Evolutionary conservation across 495 filamentous ascomycete species (phyloP).

Genomic region (Corynascus novoguineensis): DNA sequence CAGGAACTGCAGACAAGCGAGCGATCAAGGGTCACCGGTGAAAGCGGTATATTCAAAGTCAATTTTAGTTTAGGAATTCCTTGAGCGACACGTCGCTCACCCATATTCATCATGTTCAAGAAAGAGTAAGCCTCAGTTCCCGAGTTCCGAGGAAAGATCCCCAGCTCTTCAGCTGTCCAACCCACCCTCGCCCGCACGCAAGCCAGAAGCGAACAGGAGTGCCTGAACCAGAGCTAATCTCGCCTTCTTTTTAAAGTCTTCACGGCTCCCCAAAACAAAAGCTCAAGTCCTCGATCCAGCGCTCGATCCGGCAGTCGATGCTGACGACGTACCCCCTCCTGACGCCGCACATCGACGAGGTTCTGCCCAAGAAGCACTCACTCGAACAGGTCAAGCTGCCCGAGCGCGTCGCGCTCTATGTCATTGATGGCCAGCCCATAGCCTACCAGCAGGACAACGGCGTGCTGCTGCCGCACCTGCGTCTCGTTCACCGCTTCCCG

Average conservation of each 20-base stretch:
- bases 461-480: constrained; percentile 65
- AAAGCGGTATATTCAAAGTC: too few relatives aligned
- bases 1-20: neutral
- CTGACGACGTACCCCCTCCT: constrained; percentile 80
- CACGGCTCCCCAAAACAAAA: constrained; percentile 78
- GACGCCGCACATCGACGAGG: constrained; percentile 83
- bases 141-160: too few relatives aligned
- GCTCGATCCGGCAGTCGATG: constrained; percentile 73
- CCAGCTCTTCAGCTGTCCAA: neutral
- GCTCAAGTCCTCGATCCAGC: constrained; percentile 94
- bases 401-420: constrained; percentile 80
- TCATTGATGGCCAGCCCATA: constrained; percentile 65
- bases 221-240: constrained; percentile 2
- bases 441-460: constrained; percentile 91
- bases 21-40: neutral
- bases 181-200: neutral
- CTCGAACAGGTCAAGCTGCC: constrained; percentile 90
- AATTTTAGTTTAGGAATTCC: too few relatives aligned
- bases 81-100: constrained; percentile 7
- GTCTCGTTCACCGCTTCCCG: constrained; percentile 68
- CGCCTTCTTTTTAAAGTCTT: constrained; percentile 44
- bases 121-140: constrained; percentile 80
- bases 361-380: constrained; percentile 93
- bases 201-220: neutral
- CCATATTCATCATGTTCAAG: constrained; percentile 67